Conservation (phyloP, 2,329 filamentous ascomycete genomes). For the Alternaria novae-zelandiae region DNA sequence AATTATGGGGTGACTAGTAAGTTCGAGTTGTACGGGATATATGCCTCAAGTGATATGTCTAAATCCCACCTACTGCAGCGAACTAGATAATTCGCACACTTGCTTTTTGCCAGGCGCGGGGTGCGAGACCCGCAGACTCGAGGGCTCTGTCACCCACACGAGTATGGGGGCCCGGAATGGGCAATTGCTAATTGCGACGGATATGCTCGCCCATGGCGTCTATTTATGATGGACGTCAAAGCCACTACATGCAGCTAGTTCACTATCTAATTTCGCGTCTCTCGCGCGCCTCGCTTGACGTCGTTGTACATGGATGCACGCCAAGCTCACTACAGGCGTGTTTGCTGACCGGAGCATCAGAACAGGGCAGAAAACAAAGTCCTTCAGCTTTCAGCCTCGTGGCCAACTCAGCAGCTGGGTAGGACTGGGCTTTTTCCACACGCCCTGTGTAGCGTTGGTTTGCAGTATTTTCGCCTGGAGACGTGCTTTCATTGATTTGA, state of each 20-base stretch:
- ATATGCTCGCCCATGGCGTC: not conserved
- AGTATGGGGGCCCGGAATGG: not conserved
- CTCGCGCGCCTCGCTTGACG: conserved; percentile 13
- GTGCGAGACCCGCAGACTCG: not conserved
- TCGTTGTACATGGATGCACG: conserved; percentile 9
- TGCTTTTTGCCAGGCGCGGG: not conserved
- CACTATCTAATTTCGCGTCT: conserved; percentile 4
- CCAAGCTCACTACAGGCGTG: conserved; percentile 9
- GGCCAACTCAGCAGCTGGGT: conserved; percentile 7
- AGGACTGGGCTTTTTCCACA: not conserved
- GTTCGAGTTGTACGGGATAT: not conserved
- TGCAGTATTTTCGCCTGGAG: not conserved
- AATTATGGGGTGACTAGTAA: not conserved
- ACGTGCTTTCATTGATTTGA: conserved; percentile 6
- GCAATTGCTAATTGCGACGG: not conserved
- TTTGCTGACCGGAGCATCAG: conserved; percentile 18
- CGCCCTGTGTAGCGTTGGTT: not conserved
- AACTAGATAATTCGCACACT: not conserved
- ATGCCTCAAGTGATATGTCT: not conserved
- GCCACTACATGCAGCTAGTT: not conserved
- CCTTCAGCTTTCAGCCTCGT: conserved; percentile 11
- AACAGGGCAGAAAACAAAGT: conserved; percentile 2
- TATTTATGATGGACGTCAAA: not conserved
- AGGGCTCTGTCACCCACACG: not conserved
- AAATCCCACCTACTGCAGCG: not conserved